phyloP scores from a whole-genome alignment of 2,329 filamentous ascomycete genomes.

The Aplosporella prunicola region DNA sequence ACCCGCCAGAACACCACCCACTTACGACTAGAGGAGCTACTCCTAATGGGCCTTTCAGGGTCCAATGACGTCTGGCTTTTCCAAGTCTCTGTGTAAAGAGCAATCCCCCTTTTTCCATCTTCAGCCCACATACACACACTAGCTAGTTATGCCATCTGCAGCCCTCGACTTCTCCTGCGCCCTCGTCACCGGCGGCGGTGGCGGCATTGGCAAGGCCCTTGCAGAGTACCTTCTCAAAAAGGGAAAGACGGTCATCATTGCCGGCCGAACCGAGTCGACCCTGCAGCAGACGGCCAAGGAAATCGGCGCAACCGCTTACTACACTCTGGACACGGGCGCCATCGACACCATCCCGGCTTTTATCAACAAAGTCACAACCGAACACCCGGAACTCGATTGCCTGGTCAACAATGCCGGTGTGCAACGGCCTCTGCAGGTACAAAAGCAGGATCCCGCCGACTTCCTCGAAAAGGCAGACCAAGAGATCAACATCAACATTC shows the following conservation, averaged over 20 bases:
- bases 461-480: slow-evolving; percentile 45
- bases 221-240: slow-evolving; percentile 36
- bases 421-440: slow-evolving; percentile 44
- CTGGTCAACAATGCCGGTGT: slow-evolving; percentile 52
- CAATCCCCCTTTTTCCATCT: too few relatives aligned
- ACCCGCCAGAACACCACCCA: too few relatives aligned
- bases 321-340: slow-evolving; percentile 43
- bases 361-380: slow-evolving; percentile 34
- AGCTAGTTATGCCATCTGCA: slow-evolving; percentile 6
- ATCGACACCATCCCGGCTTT: slow-evolving; percentile 37
- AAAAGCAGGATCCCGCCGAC: slow-evolving; percentile 24
- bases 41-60: too few relatives aligned
- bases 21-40: too few relatives aligned
- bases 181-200: slow-evolving; percentile 36
- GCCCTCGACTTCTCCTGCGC: slow-evolving; percentile 35
- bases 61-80: too few relatives aligned
- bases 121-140: too few relatives aligned
- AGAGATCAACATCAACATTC: slow-evolving; percentile 50
- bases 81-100: too few relatives aligned
- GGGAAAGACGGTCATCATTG: slow-evolving; percentile 44
- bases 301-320: slow-evolving; percentile 42
- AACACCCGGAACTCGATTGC: slow-evolving; percentile 49
- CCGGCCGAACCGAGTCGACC: slow-evolving; percentile 46
- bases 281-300: slow-evolving; percentile 35
- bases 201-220: slow-evolving; percentile 44